Conservation (phyloP, 2,329 filamentous ascomycete genomes). For the Colletotrichum plurivorum region DNA sequence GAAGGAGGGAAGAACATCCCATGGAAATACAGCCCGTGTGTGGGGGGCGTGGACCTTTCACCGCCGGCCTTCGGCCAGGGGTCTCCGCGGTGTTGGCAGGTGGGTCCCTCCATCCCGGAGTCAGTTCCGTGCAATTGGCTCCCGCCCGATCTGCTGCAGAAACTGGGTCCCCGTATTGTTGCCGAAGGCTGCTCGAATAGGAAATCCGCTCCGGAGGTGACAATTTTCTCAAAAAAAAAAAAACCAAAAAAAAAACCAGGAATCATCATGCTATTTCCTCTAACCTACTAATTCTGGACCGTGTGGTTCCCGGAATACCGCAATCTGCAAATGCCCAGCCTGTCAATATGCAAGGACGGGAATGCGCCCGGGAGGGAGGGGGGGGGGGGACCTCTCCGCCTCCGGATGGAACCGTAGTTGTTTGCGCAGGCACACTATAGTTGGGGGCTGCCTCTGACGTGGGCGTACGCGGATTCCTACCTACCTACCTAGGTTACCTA, state of each 20-base stretch:
- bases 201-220: constrained; percentile 1
- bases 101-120: constrained; percentile 11
- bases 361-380: background rate
- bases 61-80: constrained; percentile 29
- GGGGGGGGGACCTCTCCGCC: background rate
- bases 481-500: too few species aligned
- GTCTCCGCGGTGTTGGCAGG: constrained; percentile 17
- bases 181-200: constrained; percentile 2
- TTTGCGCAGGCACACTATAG: too few species aligned
- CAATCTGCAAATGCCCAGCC: background rate
- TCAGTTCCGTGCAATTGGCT: constrained; percentile 27
- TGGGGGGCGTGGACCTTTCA: constrained; percentile 18
- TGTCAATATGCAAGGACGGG: constrained; percentile 3
- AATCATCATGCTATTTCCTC: background rate
- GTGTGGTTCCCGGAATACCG: background rate
- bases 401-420: background rate
- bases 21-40: background rate
- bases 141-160: constrained; percentile 25
- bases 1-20: background rate
- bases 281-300: background rate
- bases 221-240: background rate
- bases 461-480: background rate
- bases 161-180: background rate
- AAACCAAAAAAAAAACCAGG: background rate
- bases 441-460: background rate